Evolutionary conservation across 495 filamentous ascomycete genomes (phyloP).

Genomic region (Xylaria scruposa): DNA sequence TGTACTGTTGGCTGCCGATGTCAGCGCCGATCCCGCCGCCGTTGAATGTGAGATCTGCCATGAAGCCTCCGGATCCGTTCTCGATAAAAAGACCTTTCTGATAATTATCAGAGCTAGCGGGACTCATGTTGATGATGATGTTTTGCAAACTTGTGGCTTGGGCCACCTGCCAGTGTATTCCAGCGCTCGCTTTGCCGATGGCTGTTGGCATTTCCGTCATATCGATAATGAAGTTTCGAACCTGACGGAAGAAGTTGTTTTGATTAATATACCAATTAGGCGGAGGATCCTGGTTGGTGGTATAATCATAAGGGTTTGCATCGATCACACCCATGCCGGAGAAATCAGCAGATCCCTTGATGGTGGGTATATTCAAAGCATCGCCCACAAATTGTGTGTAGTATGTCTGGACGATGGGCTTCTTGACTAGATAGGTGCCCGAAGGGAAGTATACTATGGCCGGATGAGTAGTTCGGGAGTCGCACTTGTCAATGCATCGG

Average conservation of each 20-base stretch:
- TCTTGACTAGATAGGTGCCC: slow-evolving; percentile 75
- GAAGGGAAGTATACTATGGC: slow-evolving; percentile 83
- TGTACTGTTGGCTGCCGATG: slow-evolving; percentile 95
- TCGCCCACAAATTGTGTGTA: slow-evolving; percentile 86
- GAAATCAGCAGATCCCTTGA: slow-evolving; percentile 79
- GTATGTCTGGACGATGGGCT: slow-evolving; percentile 74
- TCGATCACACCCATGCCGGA: slow-evolving; percentile 89
- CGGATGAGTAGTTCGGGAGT: slow-evolving; percentile 78
- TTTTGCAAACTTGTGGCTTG: slow-evolving; percentile 94
- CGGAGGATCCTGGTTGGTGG: slow-evolving; percentile 50
- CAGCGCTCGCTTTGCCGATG: slow-evolving; percentile 62
- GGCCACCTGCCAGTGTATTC: slow-evolving; percentile 98
- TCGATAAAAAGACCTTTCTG: slow-evolving; percentile 98
- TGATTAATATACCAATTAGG: slow-evolving; percentile 81
- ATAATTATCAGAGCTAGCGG: slow-evolving; percentile 71
- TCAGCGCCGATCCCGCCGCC: slow-evolving; percentile 86
- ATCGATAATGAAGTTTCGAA: slow-evolving; percentile 95
- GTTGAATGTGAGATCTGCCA: slow-evolving; percentile 86
- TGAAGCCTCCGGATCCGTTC: slow-evolving; percentile 90
- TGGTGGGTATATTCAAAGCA: slow-evolving; percentile 67
- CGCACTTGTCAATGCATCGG: slow-evolving; percentile 79
- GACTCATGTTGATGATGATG: slow-evolving; percentile 86
- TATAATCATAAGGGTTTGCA: slow-evolving; percentile 75
- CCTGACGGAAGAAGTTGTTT: slow-evolving; percentile 98
- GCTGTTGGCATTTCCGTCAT: slow-evolving; percentile 67